These are phyloP conservation scores for Rhizomucor pusillus DNA, from an alignment of 371 early-diverging fungal species.

Conservation along the genomic window DNA sequence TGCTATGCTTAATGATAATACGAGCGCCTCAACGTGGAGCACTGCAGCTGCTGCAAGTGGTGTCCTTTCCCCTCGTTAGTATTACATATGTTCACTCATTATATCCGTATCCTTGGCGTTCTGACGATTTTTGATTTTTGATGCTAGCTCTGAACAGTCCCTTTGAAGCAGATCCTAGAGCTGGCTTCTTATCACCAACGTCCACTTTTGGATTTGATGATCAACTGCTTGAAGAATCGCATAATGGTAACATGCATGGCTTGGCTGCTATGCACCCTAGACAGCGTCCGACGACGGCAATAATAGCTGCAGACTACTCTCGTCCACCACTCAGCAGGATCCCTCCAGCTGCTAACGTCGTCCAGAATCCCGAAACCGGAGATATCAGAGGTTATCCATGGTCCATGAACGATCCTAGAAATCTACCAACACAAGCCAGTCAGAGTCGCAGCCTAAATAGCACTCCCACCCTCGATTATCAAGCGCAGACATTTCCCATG, in stretches of 20 bases:
- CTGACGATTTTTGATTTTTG: neutral
- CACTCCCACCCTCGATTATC: too few relatives aligned
- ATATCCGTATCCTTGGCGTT: too few relatives aligned
- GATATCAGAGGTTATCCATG: neutral
- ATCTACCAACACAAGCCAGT: neutral
- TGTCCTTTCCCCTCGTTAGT: conserved; percentile 17
- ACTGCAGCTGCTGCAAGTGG: conserved; percentile 12
- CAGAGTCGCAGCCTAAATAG: too few relatives aligned
- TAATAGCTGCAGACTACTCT: conserved; percentile 8
- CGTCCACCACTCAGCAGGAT: conserved; percentile 7
- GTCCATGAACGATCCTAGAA: conserved; percentile 3
- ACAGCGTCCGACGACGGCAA: conserved; percentile 6
- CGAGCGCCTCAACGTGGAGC: conserved; percentile 24
- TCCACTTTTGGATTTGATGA: conserved; percentile 14
- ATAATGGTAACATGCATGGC: conserved; percentile 5
- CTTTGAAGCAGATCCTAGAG: conserved; percentile 15
- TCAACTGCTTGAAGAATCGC: conserved; percentile 1
- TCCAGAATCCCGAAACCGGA: neutral
- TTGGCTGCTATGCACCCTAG: neutral
- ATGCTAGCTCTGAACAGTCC: conserved; percentile 6
- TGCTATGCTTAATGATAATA: conserved; percentile 26
- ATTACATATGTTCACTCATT: neutral
- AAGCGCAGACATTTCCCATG: neutral
- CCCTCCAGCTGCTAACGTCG: conserved; percentile 2
- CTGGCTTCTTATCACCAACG: conserved; percentile 6